phyloP scores from a whole-genome alignment of 1,139 yeast genomes.

The Protomyces arabidopsidicola region DNA sequence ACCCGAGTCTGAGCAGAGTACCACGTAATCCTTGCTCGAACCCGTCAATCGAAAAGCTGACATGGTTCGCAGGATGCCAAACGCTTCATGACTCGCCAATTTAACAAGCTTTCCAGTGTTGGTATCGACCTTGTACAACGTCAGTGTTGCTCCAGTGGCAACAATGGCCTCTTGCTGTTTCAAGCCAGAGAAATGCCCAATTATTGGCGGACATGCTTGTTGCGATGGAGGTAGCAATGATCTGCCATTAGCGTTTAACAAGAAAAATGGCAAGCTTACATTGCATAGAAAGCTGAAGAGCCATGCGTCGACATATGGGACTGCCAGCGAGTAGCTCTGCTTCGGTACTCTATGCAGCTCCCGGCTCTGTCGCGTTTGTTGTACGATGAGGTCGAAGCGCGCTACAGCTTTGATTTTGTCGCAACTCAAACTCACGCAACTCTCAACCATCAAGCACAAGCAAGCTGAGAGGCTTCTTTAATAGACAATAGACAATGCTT shows the following conservation, averaged over 20 bases:
- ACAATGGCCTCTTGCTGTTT: conserved; percentile 59
- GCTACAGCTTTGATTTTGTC: too few relatives aligned
- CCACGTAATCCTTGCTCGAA: conserved; percentile 50
- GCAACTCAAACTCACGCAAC: too few relatives aligned
- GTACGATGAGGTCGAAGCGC: too few relatives aligned
- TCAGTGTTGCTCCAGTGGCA: conserved; percentile 53
- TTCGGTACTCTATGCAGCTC: too few relatives aligned
- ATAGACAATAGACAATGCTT: too few relatives aligned
- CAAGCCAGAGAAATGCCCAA: conserved; percentile 65
- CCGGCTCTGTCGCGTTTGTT: too few relatives aligned
- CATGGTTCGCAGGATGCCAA: conserved; percentile 57
- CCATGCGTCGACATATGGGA: conserved; percentile 23
- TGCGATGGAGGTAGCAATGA: conserved; percentile 12
- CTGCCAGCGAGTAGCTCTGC: too few relatives aligned
- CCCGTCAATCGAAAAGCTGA: conserved; percentile 53
- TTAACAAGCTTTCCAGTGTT: conserved; percentile 53
- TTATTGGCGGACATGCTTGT: conserved; percentile 44
- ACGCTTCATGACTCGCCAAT: conserved; percentile 48
- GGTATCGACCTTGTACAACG: conserved; percentile 51
- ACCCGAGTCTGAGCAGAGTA: conserved; percentile 82
- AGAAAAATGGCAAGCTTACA: background rate
- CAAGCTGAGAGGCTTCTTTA: too few relatives aligned
- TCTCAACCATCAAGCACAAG: too few relatives aligned
- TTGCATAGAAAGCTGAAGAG: conserved; percentile 18
- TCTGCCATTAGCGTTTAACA: background rate